Evolutionary conservation across 2,329 filamentous ascomycete species (phyloP).

Genomic region (Pezicula neosporulosa): DNA sequence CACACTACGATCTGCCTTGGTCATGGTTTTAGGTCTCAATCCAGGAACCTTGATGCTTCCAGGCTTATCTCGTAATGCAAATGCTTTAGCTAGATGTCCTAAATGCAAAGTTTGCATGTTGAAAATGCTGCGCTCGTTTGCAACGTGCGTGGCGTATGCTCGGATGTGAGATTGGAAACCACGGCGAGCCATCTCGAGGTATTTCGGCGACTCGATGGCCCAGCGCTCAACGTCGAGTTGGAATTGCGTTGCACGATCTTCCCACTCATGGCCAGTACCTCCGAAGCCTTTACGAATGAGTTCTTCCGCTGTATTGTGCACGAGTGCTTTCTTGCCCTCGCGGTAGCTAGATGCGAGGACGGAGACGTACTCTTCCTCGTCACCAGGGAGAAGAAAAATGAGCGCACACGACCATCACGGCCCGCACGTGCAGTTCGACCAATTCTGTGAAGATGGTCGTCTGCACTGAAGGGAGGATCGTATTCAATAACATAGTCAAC

Average conservation of each 20-base stretch:
- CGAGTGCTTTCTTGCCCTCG: slow-evolving; percentile 61
- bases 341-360: slow-evolving; percentile 37
- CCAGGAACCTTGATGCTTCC: slow-evolving; percentile 66
- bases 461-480: slow-evolving; percentile 88
- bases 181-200: slow-evolving; percentile 76
- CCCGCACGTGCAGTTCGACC: slow-evolving; percentile 93
- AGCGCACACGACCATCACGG: slow-evolving; percentile 78
- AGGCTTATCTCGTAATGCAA: slow-evolving; percentile 83
- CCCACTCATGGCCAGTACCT: slow-evolving; percentile 51
- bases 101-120: slow-evolving; percentile 89
- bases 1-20: slow-evolving; percentile 35
- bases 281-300: slow-evolving; percentile 64
- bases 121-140: slow-evolving; percentile 80
- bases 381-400: slow-evolving; percentile 86
- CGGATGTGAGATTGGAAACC: slow-evolving; percentile 91
- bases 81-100: slow-evolving; percentile 91
- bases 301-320: slow-evolving; percentile 60
- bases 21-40: slow-evolving; percentile 37
- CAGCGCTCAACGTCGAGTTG: slow-evolving; percentile 65
- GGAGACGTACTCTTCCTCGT: slow-evolving; percentile 84
- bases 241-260: slow-evolving; percentile 63
- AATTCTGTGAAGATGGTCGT: slow-evolving; percentile 92
- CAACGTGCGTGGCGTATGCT: slow-evolving; percentile 91
- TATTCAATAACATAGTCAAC: slow-evolving; percentile 96
- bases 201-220: slow-evolving; percentile 59